These are phyloP conservation scores for Phaeosphaeria sp. DNA, from an alignment of 2,329 filamentous ascomycete species.

Conservation along the genomic window DNA sequence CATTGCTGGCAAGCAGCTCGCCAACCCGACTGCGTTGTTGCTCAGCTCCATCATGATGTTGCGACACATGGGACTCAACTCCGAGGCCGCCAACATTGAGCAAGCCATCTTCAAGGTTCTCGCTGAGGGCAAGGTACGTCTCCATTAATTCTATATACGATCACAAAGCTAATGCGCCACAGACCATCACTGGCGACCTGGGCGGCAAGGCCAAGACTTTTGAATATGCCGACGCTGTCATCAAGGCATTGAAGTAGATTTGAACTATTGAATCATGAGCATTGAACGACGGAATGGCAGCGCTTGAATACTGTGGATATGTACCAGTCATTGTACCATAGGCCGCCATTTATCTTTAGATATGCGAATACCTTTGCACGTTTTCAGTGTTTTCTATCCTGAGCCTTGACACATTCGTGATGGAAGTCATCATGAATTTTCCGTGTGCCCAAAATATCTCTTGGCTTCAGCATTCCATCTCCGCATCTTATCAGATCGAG, in stretches of 20 bases:
- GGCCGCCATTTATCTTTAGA: constrained; percentile 34
- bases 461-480: neutral
- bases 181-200: constrained; percentile 89
- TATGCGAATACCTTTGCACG: constrained; percentile 22
- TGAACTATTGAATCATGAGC: constrained; percentile 32
- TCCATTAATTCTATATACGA: neutral
- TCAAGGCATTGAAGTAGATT: constrained; percentile 63
- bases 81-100: constrained; percentile 88
- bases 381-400: constrained; percentile 5
- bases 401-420: too few relatives aligned
- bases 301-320: constrained; percentile 47
- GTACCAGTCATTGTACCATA: constrained; percentile 48
- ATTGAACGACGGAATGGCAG: constrained; percentile 36
- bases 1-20: constrained; percentile 93
- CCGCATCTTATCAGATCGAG: constrained; percentile 25
- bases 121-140: constrained; percentile 84
- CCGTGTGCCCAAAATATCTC: too few relatives aligned
- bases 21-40: constrained; percentile 95
- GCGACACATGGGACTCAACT: constrained; percentile 91
- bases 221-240: constrained; percentile 94
- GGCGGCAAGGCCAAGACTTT: constrained; percentile 95
- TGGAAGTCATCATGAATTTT: too few relatives aligned
- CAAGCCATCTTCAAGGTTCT: constrained; percentile 94
- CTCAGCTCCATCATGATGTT: constrained; percentile 99
- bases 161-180: constrained; percentile 20